Percentiles rank a stretch among this genome's conserved stretches.
These are phyloP conservation scores for Cadophora gregata DNA, from an alignment of 2,329 filamentous ascomycete genomes.

Conservation along the genomic window DNA sequence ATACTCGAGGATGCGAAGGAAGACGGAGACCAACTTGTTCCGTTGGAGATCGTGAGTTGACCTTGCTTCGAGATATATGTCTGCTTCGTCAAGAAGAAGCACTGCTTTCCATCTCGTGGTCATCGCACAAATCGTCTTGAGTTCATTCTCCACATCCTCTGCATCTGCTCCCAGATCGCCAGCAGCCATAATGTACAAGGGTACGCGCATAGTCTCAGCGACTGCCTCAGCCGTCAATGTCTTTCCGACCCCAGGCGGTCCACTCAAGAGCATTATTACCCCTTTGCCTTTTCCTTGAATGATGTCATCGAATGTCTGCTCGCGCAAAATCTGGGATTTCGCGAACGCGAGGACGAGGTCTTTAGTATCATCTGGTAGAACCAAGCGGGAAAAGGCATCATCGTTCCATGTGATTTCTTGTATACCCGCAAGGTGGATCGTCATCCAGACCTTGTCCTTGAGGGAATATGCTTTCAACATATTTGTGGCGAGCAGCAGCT, in stretches of 20 bases:
- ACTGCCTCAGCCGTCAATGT: slow-evolving; percentile 35
- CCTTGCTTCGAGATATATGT: slow-evolving; percentile 52
- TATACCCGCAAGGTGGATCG: too few species aligned
- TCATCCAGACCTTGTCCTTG: too few species aligned
- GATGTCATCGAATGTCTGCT: slow-evolving; percentile 54
- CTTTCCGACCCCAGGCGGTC: slow-evolving; percentile 29
- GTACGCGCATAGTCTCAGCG: slow-evolving; percentile 34
- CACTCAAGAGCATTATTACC: slow-evolving; percentile 51
- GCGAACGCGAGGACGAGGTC: slow-evolving; percentile 56
- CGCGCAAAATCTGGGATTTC: slow-evolving; percentile 51
- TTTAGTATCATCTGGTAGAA: slow-evolving; percentile 55
- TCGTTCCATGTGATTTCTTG: slow-evolving; percentile 54
- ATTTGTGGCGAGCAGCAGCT: too few species aligned
- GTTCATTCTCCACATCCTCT: slow-evolving; percentile 34
- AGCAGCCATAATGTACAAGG: slow-evolving; percentile 45
- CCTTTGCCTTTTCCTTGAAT: slow-evolving; percentile 55
- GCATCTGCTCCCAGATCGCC: slow-evolving; percentile 54
- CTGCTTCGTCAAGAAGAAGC: slow-evolving; percentile 57
- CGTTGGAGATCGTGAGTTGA: slow-evolving; percentile 44
- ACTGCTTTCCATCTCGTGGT: slow-evolving; percentile 57
- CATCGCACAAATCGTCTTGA: slow-evolving; percentile 68
- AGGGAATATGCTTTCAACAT: too few species aligned
- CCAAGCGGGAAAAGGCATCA: slow-evolving; percentile 54
- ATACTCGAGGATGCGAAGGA: slow-evolving; percentile 41
- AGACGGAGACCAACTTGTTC: slow-evolving; percentile 49